phyloP scores from a whole-genome alignment of 805 yeast genomes.

The Metschnikowia lunata region DNA sequence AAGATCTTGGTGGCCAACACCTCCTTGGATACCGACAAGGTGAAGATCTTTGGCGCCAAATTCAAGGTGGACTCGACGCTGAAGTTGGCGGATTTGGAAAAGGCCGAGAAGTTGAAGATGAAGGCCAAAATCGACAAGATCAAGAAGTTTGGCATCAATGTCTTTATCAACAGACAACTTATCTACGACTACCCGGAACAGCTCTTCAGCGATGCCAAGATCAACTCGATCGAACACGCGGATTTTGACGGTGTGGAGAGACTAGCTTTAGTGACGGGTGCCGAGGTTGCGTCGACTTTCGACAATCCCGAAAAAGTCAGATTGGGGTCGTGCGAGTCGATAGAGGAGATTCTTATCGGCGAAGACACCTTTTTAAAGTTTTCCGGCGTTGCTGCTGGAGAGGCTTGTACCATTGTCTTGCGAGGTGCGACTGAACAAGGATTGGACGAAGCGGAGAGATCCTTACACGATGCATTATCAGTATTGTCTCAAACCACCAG shows the following conservation, averaged over 20 bases:
- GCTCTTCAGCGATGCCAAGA: slow-evolving; percentile 78
- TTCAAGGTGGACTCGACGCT: slow-evolving; percentile 94
- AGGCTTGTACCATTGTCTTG: slow-evolving; percentile 92
- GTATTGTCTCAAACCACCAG: slow-evolving; percentile 92
- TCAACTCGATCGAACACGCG: slow-evolving; percentile 95
- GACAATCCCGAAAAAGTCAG: slow-evolving; percentile 85
- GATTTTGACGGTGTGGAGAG: slow-evolving; percentile 98
- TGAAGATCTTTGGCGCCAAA: slow-evolving; percentile 95
- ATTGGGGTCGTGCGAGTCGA: slow-evolving; percentile 81
- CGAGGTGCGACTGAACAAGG: slow-evolving; percentile 54
- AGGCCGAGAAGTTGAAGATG: slow-evolving; percentile 94
- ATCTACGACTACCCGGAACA: slow-evolving; percentile 98
- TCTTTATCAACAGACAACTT: slow-evolving; percentile 92
- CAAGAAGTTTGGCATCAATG: slow-evolving; percentile 78
- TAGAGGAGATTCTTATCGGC: slow-evolving; percentile 91
- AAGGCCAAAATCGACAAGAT: slow-evolving; percentile 83
- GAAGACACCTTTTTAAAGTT: slow-evolving; percentile 88
- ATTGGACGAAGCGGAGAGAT: slow-evolving; percentile 45
- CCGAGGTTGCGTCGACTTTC: slow-evolving; percentile 95
- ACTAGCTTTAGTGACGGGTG: slow-evolving; percentile 94
- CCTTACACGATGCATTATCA: slow-evolving; percentile 89
- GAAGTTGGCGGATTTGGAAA: slow-evolving; percentile 88
- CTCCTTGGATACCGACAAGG: slow-evolving; percentile 95
- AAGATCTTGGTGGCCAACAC: slow-evolving; percentile 91
- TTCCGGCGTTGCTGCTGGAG: slow-evolving; percentile 92